phyloP scores from a whole-genome alignment of 768 basidiomycete species.

The Lentinula sp. region DNA sequence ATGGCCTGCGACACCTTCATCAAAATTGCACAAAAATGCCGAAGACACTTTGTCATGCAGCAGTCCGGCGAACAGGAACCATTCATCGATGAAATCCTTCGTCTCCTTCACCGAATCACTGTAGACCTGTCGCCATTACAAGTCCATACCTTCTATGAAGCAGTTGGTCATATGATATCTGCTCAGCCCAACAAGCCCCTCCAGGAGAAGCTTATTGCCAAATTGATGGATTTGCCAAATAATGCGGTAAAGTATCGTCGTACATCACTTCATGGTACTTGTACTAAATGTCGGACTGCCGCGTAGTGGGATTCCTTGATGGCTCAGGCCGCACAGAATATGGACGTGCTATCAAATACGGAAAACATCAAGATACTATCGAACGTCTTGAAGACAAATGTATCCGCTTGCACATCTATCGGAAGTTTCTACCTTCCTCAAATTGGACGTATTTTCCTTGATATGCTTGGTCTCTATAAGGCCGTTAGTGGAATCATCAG shows the following conservation, averaged over 20 bases:
- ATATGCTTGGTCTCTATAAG: conserved; percentile 97
- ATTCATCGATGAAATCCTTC: conserved; percentile 95
- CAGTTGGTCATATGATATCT: conserved; percentile 98
- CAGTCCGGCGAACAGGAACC: conserved; percentile 96
- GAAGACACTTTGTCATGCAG: conserved; percentile 97
- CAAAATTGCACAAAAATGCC: conserved; percentile 98
- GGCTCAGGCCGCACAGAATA: conserved; percentile 88
- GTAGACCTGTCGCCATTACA: conserved; percentile 92
- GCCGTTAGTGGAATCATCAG: conserved; percentile 96
- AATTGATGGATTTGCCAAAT: conserved; percentile 96
- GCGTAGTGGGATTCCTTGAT: conserved; percentile 93
- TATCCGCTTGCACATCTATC: conserved; percentile 94
- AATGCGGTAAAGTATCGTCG: conserved; percentile 63
- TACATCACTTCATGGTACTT: neutral
- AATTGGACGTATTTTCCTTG: conserved; percentile 90
- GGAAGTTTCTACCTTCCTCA: conserved; percentile 98
- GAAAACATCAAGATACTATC: conserved; percentile 97
- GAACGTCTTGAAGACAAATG: conserved; percentile 97
- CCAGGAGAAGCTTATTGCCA: conserved; percentile 91
- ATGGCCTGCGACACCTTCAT: conserved; percentile 99
- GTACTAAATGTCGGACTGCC: conserved; percentile 1
- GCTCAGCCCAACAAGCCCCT: conserved; percentile 97
- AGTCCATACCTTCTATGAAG: conserved; percentile 98
- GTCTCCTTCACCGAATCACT: conserved; percentile 88
- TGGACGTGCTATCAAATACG: conserved; percentile 83